Evolutionary conservation across 2,329 filamentous ascomycete species (phyloP), one percentile per base, ranked within the genome.

Genomic region (Rachicladosporium sp.): DNA sequence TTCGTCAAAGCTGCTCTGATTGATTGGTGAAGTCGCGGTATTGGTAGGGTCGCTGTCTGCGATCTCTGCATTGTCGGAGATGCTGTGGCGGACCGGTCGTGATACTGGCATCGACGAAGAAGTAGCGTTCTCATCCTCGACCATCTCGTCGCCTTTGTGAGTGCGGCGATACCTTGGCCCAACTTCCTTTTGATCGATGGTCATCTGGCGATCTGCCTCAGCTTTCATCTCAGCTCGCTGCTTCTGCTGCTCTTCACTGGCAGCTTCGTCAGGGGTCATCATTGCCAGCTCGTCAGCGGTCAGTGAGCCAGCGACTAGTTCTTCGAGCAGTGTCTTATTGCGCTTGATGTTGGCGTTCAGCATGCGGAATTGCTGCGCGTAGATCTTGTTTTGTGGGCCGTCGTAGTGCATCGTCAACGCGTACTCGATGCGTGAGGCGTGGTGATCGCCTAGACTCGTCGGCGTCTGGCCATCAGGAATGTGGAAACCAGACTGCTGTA

Each of bases 91-190:
- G 52, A 63, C 64, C 45, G 65, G 63, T 27, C 40, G 35, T 7
- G 40, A 34, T 15, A 65, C 56, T 10, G 66, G 65, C 15, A 61
- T 61, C 10, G 63, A 59, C n/a, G 63, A 65, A 42, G 68, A 67
- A 29, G 68, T 60, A 54, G 45, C 69, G 36, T 63, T 69, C 29
- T 93, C 85, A 34, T 82, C 78, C 45, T 89, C 87, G 10, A 96
- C 73, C 10, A 94, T 62, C 57, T 96, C 91, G 43, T 95, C 88
- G 9, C 91, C 91, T 61, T 96, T 96, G 66, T 96, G 89, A 2
- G 89, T 95, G 50, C 84, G 78, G 52, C 87, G 76, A 41, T 95
- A 80, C 3, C 87, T 78, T 3, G 88, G 82, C 1, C 76, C 86
- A 36, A 76, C 72, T 11, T 82, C 77, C 10, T 67, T 62, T 30